Evolutionary conservation across 495 filamentous ascomycete genomes (phyloP).

Genomic region (Pyrenopolyporus hunteri): DNA sequence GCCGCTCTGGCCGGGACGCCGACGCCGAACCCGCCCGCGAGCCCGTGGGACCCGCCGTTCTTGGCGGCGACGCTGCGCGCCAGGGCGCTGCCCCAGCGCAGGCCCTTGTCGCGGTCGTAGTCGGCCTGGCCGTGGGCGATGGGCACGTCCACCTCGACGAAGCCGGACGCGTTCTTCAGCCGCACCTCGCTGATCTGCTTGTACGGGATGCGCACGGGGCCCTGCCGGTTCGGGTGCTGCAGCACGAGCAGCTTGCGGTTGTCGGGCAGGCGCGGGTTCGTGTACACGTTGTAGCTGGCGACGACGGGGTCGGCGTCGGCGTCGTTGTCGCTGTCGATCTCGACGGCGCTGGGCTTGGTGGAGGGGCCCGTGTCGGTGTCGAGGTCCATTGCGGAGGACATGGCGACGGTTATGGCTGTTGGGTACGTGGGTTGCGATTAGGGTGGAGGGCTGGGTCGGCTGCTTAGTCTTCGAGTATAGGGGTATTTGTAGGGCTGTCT

Average conservation of each 20-base stretch:
- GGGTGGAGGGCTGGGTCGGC: too few species aligned
- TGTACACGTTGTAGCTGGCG: conserved; percentile 55
- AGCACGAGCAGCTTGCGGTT: conserved; percentile 54
- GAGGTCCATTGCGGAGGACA: conserved; percentile 20
- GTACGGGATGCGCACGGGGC: conserved; percentile 40
- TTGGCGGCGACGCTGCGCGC: conserved; percentile 50
- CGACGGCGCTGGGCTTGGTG: neutral
- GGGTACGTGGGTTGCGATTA: too few species aligned
- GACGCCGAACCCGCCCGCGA: conserved; percentile 55
- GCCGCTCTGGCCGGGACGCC: conserved; percentile 32
- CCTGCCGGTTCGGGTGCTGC: conserved; percentile 50
- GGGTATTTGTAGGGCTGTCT: too few species aligned
- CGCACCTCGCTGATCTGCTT: conserved; percentile 45
- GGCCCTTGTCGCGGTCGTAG: conserved; percentile 56
- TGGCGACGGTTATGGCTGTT: too few species aligned
- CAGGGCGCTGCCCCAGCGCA: conserved; percentile 52
- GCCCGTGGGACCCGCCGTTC: conserved; percentile 53
- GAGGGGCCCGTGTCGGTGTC: neutral
- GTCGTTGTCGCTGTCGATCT: conserved; percentile 5
- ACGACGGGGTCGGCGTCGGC: conserved; percentile 51
- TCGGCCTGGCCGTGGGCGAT: conserved; percentile 43
- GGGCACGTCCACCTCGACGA: conserved; percentile 57
- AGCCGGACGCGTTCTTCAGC: conserved; percentile 52
- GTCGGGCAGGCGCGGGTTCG: conserved; percentile 50
- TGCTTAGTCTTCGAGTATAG: neutral